Base-by-base conservation (phyloP, 2,329 filamentous ascomycete species). In the Aspergillus ochraceoroseus region DNA sequence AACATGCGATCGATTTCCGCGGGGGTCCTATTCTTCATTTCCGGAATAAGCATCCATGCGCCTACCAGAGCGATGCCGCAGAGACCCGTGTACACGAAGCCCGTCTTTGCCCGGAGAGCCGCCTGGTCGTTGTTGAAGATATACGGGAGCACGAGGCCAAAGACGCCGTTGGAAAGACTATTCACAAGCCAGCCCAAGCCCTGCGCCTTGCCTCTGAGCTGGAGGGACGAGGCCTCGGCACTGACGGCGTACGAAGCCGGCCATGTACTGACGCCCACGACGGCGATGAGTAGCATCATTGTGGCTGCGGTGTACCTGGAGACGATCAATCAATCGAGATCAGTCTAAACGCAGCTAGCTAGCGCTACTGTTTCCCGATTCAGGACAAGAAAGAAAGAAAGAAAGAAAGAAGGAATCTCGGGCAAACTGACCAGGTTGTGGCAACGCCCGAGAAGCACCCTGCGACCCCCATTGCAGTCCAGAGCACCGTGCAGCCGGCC, bases 11-110 rank as follows among this genome's bases (percentile, higher is more conserved):
- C 73, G 42, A 78, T 71, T 49, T 76, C 72, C 25, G 61, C 60
- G 0, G 68, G 59, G 1, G 57, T 70, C 13, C 71, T 57, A 3
- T 70, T 70, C 55, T 71, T 72, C 61, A 75, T 77, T 52, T 80
- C 76, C 0, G 76, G 76, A 0, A 79, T 59, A 23, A 63, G 60
- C 7, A 66, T 57, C 60, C 65, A 79, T 0, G 68, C 65, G 0
- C 68, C 31, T 1, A 59, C 41, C 3, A 52, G 27, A 1, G 48
- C 59, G 0, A 66, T 2, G 0, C 63, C 4, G 45, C 59, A 64
- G n/a, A 63, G 47, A 0, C 50, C 66, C 7, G 56, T 53, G 44
- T 63, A 70, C 4, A 69, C 58, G 40, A 70, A 71, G 0, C 63
- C 68, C 0, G 63, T 64, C 45, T 70, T 70, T 0, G 61, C 67